Base-by-base conservation (phyloP, 176 grass and related monocot species). In the Oryza longistaminata region DNA sequence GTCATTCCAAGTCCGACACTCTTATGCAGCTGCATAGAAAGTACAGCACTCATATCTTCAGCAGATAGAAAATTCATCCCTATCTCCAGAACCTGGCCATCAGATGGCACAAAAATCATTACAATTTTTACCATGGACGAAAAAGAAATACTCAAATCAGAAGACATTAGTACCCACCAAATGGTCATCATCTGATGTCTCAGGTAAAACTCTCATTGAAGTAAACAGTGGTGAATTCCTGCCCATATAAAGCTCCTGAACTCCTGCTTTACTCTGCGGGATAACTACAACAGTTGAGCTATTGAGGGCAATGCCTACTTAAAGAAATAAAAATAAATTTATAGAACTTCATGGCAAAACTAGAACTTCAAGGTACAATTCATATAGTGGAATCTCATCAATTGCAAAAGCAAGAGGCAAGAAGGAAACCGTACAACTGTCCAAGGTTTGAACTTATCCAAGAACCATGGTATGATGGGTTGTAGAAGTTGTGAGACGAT, bases 401-500 rank as follows among this genome's bases (percentile, higher is more conserved):
- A 37, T 42, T 15, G 39, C 22, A 74, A 37, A 78, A 46, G 10
- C 6, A 73, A 81, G 27, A 44, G 19, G 75, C 48, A 81, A 83
- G 62, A 48, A 78, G 49, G 49, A 85, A 90, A 88, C 42, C 81
- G 26, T 98, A 98, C 96, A 69, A 89, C 96, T 83, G 88, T 93
- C 91, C 91, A 92, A 62, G 96, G 96, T 85, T 98, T 98, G 77
- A 90, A 98, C 66, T 98, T 98, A 85, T 95, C 96, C 81, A 98
- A 84, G 66, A 98, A 98, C 93, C 93, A 98, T 10, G 96, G 96
- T 87, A 95, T 95, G 69, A 98, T 93, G 42, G 93, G 96, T 72
- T 62, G 71, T 12, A 98, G 48, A 90, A 98, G 91, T 64, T 95
- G 87, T 13, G 96, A 98, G 71, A 85, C 91, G 13, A 98, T 92